Conservation (phyloP, 2,329 filamentous ascomycete genomes). For the Chaetomium sp. region DNA sequence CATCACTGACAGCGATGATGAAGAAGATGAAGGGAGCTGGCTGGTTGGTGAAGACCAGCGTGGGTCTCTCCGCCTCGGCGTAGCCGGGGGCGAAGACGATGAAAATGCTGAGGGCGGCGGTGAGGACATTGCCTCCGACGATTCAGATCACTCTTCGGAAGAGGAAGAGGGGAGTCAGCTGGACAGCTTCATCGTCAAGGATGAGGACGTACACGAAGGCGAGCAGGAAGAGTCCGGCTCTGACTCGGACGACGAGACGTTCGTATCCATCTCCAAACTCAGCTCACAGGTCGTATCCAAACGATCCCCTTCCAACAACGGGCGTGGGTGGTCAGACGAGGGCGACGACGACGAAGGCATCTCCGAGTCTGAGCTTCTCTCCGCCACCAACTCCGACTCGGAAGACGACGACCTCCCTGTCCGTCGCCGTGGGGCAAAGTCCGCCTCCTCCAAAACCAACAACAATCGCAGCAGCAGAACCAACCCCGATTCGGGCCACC, state of each 20-base stretch:
- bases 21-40: slow-evolving; percentile 67
- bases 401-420: slow-evolving; percentile 3
- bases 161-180: slow-evolving; percentile 49
- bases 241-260: slow-evolving; percentile 30
- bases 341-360: slow-evolving; percentile 6
- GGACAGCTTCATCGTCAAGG: slow-evolving; percentile 50
- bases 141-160: slow-evolving; percentile 54
- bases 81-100: slow-evolving; percentile 77
- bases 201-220: slow-evolving; percentile 35
- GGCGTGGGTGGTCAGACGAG: slow-evolving; percentile 31
- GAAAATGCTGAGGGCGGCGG: slow-evolving; percentile 84
- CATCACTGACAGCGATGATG: slow-evolving; percentile 60
- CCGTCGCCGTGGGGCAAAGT: not conserved
- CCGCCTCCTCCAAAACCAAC: not conserved
- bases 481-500: slow-evolving; percentile 25
- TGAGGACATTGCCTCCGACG: slow-evolving; percentile 67
- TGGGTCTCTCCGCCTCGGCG: slow-evolving; percentile 56
- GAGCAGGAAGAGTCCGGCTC: slow-evolving; percentile 19
- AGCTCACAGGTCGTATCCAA: slow-evolving; percentile 30
- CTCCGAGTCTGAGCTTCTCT: slow-evolving; percentile 19
- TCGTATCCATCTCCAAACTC: slow-evolving; percentile 34
- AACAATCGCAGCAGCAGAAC: slow-evolving; percentile 35
- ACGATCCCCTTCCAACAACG: slow-evolving; percentile 22
- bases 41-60: slow-evolving; percentile 65
- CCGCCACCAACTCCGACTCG: slow-evolving; percentile 17